phyloP scores from a whole-genome alignment of 2,329 filamentous ascomycete genomes.

The Dothideomycetes sp. region DNA sequence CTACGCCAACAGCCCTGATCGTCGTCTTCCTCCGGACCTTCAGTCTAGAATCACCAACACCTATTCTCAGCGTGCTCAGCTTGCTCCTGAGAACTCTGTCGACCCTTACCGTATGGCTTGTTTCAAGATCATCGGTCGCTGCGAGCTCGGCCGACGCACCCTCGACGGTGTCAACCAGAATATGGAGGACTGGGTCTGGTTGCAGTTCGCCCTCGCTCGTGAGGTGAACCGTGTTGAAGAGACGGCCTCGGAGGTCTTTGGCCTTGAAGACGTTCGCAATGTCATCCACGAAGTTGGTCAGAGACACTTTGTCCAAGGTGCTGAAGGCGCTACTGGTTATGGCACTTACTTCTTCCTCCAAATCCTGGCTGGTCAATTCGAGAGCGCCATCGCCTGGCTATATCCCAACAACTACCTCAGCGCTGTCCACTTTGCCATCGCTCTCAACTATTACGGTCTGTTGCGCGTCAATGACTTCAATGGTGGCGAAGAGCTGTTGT shows the following conservation, averaged over 20 bases:
- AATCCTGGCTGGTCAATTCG: conserved; percentile 83
- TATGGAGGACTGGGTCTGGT: conserved; percentile 59
- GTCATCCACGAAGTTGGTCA: conserved; percentile 83
- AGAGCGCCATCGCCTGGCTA: conserved; percentile 83
- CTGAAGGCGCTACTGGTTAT: conserved; percentile 69
- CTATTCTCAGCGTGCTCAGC: conserved; percentile 74
- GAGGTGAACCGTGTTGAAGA: conserved; percentile 54
- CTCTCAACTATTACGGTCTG: conserved; percentile 79
- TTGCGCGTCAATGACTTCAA: conserved; percentile 77
- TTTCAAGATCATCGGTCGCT: conserved; percentile 90
- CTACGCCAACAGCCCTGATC: conserved; percentile 68
- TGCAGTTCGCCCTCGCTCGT: conserved; percentile 54
- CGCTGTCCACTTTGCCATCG: conserved; percentile 89
- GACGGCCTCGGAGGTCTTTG: conserved; percentile 53
- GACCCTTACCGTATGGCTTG: conserved; percentile 96
- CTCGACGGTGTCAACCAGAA: conserved; percentile 50
- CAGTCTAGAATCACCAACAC: conserved; percentile 85
- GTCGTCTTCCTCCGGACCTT: conserved; percentile 66
- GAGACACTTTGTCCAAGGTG: conserved; percentile 77
- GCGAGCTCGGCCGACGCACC: conserved; percentile 49
- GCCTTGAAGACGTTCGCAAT: conserved; percentile 60
- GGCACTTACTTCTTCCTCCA: conserved; percentile 93
- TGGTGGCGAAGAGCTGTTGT: conserved; percentile 58
- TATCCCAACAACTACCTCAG: conserved; percentile 88
- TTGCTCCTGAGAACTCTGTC: conserved; percentile 75